Base-by-base conservation (phyloP, 148 eudicot genomes). In the Arbutus unedo region DNA sequence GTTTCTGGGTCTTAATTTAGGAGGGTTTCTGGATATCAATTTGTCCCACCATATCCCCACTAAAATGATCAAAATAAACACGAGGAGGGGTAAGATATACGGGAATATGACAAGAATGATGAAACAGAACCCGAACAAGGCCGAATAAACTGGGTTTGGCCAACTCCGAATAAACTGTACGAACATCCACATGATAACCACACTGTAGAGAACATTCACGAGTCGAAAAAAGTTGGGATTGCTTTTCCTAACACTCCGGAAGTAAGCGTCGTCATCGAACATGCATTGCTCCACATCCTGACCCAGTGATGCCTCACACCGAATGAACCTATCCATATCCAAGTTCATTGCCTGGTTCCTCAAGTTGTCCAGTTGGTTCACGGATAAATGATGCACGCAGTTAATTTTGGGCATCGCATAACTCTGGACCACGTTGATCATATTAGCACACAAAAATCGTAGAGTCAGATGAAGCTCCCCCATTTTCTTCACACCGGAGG, bases 191-290 rank as follows among this genome's bases (percentile, higher is more conserved):
- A 87, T 54, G 21, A 86, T 84, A 4, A 96, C 80, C 4, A 88
- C 55, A 60, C 91, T 89, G 0, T 91, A 85, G 0, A 96, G 16
- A 10, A 94, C 94, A 19, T 80, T 89, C 82, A 91, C 90, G 23
- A 96, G 91, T 71, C 99, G 82, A 41, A 94, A 91, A 85, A 96
- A 96, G 45, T 94, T 94, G 0, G 99, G 98, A 81, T 93, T 96
- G 93, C 98, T 91, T 71, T 87, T 96, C 56, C 99, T 91, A 97
- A 96, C 94, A 83, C 98, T 94, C 99, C 99, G 94, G 94, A 96
- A 89, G 54, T 96, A 94, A 0, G 99, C 90, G 48, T 93, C 98
- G 70, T 91, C 93, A 67, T 96, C 98, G 41, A 96, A 95, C 99
- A 96, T 96, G 88, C 93, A 96, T 85, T 96, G 97, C 0, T 93